Conservation (phyloP, 495 filamentous ascomycete species). For the Thozetella sp. region DNA sequence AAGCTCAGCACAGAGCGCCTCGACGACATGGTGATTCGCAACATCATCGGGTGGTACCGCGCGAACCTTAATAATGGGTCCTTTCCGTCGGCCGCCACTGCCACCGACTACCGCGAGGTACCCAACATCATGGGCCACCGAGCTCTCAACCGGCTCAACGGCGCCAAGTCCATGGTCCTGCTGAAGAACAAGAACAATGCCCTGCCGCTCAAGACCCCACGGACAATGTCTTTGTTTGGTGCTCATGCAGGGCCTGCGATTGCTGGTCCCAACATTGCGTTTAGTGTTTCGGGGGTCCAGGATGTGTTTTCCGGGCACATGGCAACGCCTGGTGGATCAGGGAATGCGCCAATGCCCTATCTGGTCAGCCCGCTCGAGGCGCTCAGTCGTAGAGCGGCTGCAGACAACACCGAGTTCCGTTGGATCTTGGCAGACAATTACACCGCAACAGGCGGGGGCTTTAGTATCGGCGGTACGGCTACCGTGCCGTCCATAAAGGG, state of each 20-base stretch:
- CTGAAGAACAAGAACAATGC: conserved; percentile 52
- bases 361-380: no score
- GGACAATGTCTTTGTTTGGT: conserved; percentile 30
- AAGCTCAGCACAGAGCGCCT: conserved; percentile 83
- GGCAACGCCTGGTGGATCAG: background rate
- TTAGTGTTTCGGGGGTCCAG: background rate
- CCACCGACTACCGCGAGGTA: conserved; percentile 79
- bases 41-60: conserved; percentile 86
- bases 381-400: background rate
- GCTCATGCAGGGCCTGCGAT: conserved; percentile 2
- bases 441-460: background rate
- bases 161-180: conserved; percentile 63
- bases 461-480: background rate
- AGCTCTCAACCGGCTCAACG: conserved; percentile 66
- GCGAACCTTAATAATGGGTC: conserved; percentile 75
- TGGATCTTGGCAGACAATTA: background rate
- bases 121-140: conserved; percentile 62
- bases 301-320: no score
- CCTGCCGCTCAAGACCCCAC: conserved; percentile 43
- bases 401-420: background rate
- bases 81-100: conserved; percentile 64
- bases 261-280: background rate
- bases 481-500: background rate
- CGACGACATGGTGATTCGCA: conserved; percentile 84
- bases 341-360: no score